A percentile compares a stretch with the other conserved stretches of the same genome.
Conservation (phyloP, 352 stramenopile genomes). For the Globisporangium alternatum region DNA sequence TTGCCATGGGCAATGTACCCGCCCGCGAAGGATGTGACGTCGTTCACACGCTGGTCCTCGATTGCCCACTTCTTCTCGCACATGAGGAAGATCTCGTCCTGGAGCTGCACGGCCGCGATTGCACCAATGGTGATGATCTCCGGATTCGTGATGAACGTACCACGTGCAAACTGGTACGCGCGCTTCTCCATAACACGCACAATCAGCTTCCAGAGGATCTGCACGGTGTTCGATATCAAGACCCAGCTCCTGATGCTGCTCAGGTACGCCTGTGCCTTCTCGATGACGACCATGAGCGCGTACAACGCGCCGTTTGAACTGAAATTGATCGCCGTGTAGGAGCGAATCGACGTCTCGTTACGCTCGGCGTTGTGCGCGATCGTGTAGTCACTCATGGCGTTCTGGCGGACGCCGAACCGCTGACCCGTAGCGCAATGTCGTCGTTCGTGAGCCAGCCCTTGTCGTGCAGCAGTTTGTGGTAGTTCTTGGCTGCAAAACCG, state of each 20-base stretch:
- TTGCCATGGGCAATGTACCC: slow-evolving; percentile 22
- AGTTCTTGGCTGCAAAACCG: slow-evolving; percentile 14
- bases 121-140: slow-evolving; percentile 24
- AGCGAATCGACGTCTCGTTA: background rate
- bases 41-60: slow-evolving; percentile 25
- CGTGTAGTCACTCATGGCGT: slow-evolving; percentile 21
- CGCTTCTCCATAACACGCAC: slow-evolving; percentile 30
- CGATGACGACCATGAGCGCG: slow-evolving; percentile 22
- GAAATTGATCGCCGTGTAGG: slow-evolving; percentile 18
- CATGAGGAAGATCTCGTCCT: slow-evolving; percentile 21
- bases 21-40: slow-evolving; percentile 16
- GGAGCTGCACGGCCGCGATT: slow-evolving; percentile 5
- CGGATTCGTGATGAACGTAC: slow-evolving; percentile 21
- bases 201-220: slow-evolving; percentile 29
- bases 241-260: slow-evolving; percentile 35
- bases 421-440: slow-evolving; percentile 15
- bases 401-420: slow-evolving; percentile 23
- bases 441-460: slow-evolving; percentile 24
- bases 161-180: slow-evolving; percentile 24
- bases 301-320: slow-evolving; percentile 22
- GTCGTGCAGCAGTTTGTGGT: slow-evolving; percentile 9
- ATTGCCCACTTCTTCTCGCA: slow-evolving; percentile 22
- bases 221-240: slow-evolving; percentile 28
- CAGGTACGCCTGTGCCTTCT: slow-evolving; percentile 37
- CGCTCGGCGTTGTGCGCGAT: slow-evolving; percentile 8